Base-by-base conservation (phyloP, 2,329 filamentous ascomycete species). In the Basipetospora chlamydospora region DNA sequence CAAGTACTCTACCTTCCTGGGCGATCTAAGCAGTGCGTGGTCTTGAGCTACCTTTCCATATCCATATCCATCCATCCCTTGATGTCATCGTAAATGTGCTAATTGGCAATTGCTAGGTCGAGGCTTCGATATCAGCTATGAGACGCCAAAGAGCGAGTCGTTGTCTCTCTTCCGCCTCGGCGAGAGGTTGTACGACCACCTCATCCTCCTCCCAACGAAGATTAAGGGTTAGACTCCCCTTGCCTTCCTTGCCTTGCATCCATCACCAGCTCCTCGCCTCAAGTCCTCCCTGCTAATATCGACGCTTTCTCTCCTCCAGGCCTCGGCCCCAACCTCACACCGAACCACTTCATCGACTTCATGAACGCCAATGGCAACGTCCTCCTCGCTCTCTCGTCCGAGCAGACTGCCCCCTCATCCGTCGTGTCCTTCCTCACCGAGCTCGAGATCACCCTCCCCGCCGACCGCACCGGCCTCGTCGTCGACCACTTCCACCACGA, bases 401-500 rank as follows among this genome's bases (percentile, higher is more conserved):
- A 73, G 39, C 63, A 72, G 33, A 59, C 79, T 12, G 77, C 80
- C 3, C 77, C 88, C 11, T 75, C 73, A 38, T 75, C 82, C 33
- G 62, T 95, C 47, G 75, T 77, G 45, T 80, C 80, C 28, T 68
- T 93, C 39, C 80, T 96, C 35, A 65, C 82, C 49, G 86, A 96
- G 60, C 69, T 95, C 55, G 88, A 95, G 53, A 81, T 98, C 51
- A 67, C 77, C 46, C 73, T 95, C n/a, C 84, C 90, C 26, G 61
- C 74, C 25, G 88, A 94, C 59, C 83, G 87, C 50, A 84, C 80
- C 39, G 77, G 83, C 39, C 66, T 88, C 40, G 80, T 94, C 5
- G 79, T 96, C 42, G 90, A 96, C 60, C 90, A 98, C 66, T 95
- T 96, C 74, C 81, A 84, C 63, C 90, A 90, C 61, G 88, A 96